phyloP scores from a whole-genome alignment of 768 basidiomycete species.

The Tulasnella sp. region DNA sequence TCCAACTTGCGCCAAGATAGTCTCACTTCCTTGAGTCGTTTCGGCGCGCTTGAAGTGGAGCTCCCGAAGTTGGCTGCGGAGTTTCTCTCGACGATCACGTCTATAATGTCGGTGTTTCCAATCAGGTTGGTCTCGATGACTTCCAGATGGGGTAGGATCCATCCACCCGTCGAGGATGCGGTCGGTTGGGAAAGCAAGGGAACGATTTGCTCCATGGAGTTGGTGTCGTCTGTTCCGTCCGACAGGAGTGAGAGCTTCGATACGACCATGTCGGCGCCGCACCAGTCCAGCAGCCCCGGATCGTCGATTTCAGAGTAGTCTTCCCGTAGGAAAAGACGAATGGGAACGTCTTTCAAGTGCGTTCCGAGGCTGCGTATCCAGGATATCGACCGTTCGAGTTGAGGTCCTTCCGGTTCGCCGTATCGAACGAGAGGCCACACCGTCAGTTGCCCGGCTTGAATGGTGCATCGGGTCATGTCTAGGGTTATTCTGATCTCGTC shows the following conservation, averaged over 20 bases:
- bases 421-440: neutral
- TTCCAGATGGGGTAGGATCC: neutral
- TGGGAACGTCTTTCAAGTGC: neutral
- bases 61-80: neutral
- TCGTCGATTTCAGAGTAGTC: neutral
- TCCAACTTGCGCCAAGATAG: neutral
- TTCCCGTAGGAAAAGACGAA: neutral
- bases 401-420: neutral
- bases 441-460: neutral
- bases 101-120: neutral
- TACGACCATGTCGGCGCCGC: neutral
- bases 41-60: neutral
- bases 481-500: neutral
- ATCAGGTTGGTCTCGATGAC: neutral
- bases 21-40: neutral
- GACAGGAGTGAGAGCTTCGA: too few species aligned
- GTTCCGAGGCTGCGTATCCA: neutral
- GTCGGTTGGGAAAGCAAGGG: neutral
- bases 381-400: neutral
- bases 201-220: neutral
- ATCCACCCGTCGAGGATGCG: neutral
- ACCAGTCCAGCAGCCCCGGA: neutral
- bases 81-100: neutral
- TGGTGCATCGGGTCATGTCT: neutral
- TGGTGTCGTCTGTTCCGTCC: too few species aligned